Base-by-base conservation (phyloP, 139 green algal species). In the Chlamydomonas sp. region DNA sequence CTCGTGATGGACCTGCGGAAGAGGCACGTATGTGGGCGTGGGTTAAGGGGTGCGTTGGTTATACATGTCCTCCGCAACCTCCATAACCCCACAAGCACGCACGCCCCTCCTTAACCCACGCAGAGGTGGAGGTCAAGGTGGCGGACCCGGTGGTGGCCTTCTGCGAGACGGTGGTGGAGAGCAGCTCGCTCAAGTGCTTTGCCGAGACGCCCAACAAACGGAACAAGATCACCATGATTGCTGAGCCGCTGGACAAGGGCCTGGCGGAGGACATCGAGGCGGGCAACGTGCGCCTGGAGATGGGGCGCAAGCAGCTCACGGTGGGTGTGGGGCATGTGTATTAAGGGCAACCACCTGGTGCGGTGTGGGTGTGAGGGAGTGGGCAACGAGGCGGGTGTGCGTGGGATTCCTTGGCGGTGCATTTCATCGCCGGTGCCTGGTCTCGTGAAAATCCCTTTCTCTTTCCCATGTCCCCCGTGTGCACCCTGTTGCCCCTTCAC, bases 81-180 rank as follows among this genome's bases (percentile, higher is more conserved):
- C 31, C 31, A 49, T 49, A 49, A 49, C 31, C 31, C 31, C 31
- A 49, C 31, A 49, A 49, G 8, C 63, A 10, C 63, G 0, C 63
- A 8, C 8, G 8, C 8, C 63, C 9, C 63, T 10, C 8, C 8
- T 10, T 67, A 10, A 4, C 7, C n/a, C 12, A 5, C 80, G 85
- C 92, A 84, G 96, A 99, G 87, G 95, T 99, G 63, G 97, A 99
- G 92, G 94, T 99, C 16, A 99, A 99, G 94, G 97, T 99, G 57
- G 95, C 95, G 0, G 96, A 98, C 91, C 96, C 96, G 0, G 95
- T 98, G 63, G 96, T 98, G 63, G 94, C 96, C 18, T 99, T 99
- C 90, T 97, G 95, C 81, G 98, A 99, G 94, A 99, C 98, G 18
- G 98, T 99, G 14, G 96, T 99, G 85, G 98, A 99, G 92, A 99